Conservation (phyloP, 2,329 filamentous ascomycete species). For the Chrysosporium queenslandicum region DNA sequence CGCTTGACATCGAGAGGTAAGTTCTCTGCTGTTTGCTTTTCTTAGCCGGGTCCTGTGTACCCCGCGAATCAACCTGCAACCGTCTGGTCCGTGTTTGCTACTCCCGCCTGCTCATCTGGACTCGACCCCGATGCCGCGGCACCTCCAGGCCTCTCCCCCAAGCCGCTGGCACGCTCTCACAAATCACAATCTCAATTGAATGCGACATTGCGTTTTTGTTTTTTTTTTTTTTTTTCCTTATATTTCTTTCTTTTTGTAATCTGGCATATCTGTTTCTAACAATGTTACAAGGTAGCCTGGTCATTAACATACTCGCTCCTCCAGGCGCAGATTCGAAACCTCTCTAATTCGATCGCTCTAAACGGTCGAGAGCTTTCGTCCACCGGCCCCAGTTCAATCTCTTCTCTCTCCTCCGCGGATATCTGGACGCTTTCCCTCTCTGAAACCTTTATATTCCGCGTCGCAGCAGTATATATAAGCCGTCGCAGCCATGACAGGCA, state of each 20-base stretch:
- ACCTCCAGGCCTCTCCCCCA: neutral
- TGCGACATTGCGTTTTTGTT: neutral
- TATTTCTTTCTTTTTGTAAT: neutral
- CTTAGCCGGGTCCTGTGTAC: neutral
- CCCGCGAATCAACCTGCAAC: neutral
- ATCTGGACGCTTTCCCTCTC: neutral
- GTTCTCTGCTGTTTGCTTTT: conserved; percentile 3
- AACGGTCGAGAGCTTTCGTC: no score
- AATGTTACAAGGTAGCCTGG: neutral
- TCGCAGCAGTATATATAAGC: neutral
- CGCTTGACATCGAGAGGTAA: neutral
- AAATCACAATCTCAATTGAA: neutral
- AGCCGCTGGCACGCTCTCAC: neutral
- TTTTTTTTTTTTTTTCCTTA: neutral
- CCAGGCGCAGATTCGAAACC: neutral
- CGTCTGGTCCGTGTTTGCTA: conserved; percentile 8
- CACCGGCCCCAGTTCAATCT: no score
- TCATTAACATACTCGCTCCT: no score
- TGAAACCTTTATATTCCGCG: neutral
- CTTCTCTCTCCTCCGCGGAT: neutral
- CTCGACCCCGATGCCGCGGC: conserved; percentile 2
- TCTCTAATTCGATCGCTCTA: neutral
- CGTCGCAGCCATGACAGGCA: conserved; percentile 60
- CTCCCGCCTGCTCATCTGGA: neutral
- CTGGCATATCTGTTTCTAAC: neutral